A percentile compares a stretch with the other conserved stretches of the same genome.
Conservation (phyloP, 1,284 basidiomycete genomes). For the Ganoderma boninense region DNA sequence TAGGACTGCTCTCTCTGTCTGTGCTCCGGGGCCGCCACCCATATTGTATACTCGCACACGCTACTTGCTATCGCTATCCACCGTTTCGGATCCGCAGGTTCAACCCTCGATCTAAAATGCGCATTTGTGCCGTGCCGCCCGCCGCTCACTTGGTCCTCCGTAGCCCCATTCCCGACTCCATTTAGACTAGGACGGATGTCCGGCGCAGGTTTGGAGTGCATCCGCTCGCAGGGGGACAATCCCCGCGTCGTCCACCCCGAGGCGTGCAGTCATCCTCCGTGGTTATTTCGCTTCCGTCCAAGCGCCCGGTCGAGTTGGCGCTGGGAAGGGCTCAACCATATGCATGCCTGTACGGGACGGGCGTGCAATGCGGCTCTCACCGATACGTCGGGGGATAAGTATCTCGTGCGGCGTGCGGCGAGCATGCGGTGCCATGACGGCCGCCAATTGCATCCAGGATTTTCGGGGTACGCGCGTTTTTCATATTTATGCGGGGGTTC, state of each 20-base stretch:
- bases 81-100: conserved; percentile 9
- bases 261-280: background rate
- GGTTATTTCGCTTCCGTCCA: conserved; percentile 1
- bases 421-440: background rate
- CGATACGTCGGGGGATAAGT: background rate
- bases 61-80: conserved; percentile 4
- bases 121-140: background rate
- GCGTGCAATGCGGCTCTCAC: background rate
- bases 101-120: conserved; percentile 8
- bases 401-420: background rate
- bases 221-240: background rate
- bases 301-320: conserved; percentile 6
- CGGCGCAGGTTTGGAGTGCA: background rate
- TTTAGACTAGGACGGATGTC: background rate
- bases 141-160: background rate
- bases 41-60: conserved; percentile 4
- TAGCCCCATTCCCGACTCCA: background rate
- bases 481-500: background rate
- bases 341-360: background rate
- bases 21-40: background rate
- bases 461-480: background rate
- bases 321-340: background rate
- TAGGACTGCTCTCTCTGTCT: background rate
- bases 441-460: background rate
- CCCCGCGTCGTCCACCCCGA: conserved; percentile 15